A percentile compares a stretch with the other conserved stretches of the same genome.
Evolutionary conservation across 352 stramenopile species (phyloP).

Genomic region (Phytophthora citricola): DNA sequence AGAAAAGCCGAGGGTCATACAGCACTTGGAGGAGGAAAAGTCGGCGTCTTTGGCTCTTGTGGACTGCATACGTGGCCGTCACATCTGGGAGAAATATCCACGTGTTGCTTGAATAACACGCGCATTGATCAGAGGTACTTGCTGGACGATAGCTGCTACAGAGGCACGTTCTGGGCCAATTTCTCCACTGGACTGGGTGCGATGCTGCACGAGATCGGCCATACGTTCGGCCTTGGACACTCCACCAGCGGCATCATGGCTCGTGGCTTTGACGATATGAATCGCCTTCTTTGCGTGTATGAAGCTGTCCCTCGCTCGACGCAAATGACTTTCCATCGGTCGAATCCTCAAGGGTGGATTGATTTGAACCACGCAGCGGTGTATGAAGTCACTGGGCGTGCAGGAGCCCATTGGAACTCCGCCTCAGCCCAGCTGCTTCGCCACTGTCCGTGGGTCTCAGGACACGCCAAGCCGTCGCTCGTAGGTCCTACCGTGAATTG

Average conservation of each 20-base stretch:
- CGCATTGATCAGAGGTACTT: conserved; percentile 52
- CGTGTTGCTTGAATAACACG: conserved; percentile 64
- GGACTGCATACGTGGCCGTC: conserved; percentile 70
- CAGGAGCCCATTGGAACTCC: conserved; percentile 65
- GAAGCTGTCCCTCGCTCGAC: conserved; percentile 36
- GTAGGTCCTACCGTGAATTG: conserved; percentile 48
- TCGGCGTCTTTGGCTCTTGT: conserved; percentile 74
- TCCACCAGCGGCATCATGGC: conserved; percentile 67
- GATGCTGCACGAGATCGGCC: conserved; percentile 70
- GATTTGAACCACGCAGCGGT: conserved; percentile 50
- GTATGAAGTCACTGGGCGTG: conserved; percentile 35
- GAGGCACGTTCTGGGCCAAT: conserved; percentile 68
- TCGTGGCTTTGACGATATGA: conserved; percentile 80
- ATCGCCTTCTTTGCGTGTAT: conserved; percentile 59
- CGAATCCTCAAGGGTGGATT: conserved; percentile 31
- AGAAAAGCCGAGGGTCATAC: conserved; percentile 63
- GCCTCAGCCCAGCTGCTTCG: conserved; percentile 57
- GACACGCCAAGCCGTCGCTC: conserved; percentile 35
- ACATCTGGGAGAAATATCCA: conserved; percentile 53
- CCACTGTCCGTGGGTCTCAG: conserved; percentile 65
- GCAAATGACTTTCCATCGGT: conserved; percentile 17
- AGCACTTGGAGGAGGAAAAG: conserved; percentile 58
- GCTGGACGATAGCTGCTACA: conserved; percentile 70
- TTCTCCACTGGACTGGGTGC: conserved; percentile 70
- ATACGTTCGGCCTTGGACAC: conserved; percentile 70